phyloP scores from a whole-genome alignment of 345 rosid species.

The Dipteronia dyeriana region DNA sequence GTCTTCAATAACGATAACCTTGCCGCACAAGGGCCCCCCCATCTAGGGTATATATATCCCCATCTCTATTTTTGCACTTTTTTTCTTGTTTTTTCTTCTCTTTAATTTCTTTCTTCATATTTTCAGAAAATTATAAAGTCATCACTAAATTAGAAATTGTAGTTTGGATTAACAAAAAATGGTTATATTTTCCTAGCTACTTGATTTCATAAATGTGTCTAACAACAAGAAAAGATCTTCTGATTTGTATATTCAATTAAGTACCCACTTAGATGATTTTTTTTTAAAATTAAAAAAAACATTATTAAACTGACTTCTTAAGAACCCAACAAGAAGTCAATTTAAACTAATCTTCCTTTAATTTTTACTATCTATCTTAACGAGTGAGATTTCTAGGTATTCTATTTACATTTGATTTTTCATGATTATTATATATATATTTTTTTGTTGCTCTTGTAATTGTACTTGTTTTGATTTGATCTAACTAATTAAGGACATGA shows the following conservation, averaged over 20 bases:
- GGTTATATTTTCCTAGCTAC: too few relatives aligned
- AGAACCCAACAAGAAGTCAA: too few relatives aligned
- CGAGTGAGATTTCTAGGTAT: background rate
- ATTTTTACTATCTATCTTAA: too few relatives aligned
- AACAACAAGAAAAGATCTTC: slow-evolving; percentile 4
- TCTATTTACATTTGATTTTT: background rate
- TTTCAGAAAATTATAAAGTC: background rate
- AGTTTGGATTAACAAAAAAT: background rate
- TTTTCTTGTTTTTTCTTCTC: background rate
- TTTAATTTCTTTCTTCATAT: background rate
- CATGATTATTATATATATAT: too few relatives aligned
- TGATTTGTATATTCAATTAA: too few relatives aligned
- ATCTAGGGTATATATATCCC: slow-evolving; percentile 41
- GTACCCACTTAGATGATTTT: too few relatives aligned
- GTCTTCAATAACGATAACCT: slow-evolving; percentile 74
- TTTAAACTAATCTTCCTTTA: too few relatives aligned
- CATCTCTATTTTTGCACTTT: slow-evolving; percentile 3
- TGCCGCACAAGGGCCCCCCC: slow-evolving; percentile 48
- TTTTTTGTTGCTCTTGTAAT: background rate
- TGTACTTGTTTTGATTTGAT: background rate
- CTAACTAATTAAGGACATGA: background rate
- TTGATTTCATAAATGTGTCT: background rate
- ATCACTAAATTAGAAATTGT: background rate
- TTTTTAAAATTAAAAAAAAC: too few relatives aligned
- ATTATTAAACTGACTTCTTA: too few relatives aligned